Base-by-base conservation (phyloP, 1,284 basidiomycete genomes). In the Sporisorium sorghi region DNA sequence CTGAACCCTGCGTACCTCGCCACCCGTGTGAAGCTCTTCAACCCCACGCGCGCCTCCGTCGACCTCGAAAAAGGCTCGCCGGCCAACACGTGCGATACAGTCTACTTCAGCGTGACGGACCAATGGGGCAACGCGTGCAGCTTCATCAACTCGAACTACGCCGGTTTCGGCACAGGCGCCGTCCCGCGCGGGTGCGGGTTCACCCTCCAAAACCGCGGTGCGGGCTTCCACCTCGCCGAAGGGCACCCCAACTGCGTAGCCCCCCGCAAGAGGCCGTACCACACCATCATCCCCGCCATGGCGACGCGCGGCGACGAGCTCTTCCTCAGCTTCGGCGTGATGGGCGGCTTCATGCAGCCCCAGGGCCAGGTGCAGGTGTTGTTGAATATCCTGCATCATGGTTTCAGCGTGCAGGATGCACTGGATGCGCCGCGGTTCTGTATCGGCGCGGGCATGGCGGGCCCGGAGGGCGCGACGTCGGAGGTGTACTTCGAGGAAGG, bases 401-500 rank as follows among this genome's bases (percentile, higher is more conserved):
- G 94, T 1, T 92, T 90, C 84, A 91, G 90, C 4, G 89, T 93
- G 8, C 80, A 81, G 49, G 66, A 67, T 12, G 77, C 78, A 0
- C 88, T 97, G 40, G 96, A 97, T 85, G 92, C 94, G 0, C 94
- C 94, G 4, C 89, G 94, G n/a, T 96, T 97, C 87, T 97, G 94
- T 84, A 95, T 97, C 93, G 73, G 93, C 21, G 89, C 93, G 4
- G 92, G 92, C 21, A 88, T 88, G 75, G 91, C 92, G 0, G 90
- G 92, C 65, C 86, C 89, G 1, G 87, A 82, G 5, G 83, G 72
- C 77, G 88, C 91, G 54, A 92, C 92, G 79, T 91, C 90, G 64
- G 90, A 91, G 73, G 91, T 97, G 5, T 94, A 91, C 85, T 89
- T 97, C 58, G 95, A 97, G 85, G 92, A 94, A 30, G 91, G 90